Evolutionary conservation across 129 eudicot species (phyloP), one percentile per base, ranked within the genome.

Genomic region (Tanacetum coccineum): DNA sequence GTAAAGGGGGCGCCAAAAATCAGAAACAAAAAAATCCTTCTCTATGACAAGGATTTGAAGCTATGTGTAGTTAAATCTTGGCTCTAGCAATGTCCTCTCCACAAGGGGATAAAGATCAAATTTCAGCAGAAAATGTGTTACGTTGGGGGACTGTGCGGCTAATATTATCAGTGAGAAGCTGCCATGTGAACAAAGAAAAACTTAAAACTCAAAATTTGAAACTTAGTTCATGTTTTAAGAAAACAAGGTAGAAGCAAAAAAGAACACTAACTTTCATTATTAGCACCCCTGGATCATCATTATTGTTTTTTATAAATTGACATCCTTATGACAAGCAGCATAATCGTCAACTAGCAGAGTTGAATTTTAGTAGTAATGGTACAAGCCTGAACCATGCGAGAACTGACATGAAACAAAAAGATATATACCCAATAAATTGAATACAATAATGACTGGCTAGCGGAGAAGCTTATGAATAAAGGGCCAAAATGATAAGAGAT

Each of bases 351-450:
- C 66, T 71, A 25, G 87, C 89, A 26, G 95, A 78, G 67, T 80
- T 84, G n/a, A 87, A 80, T 72, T 89, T 86, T 21, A 93, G 64
- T 22, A 93, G 85, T 81, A 93, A 80, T 17, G 83, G 96, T 56
- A 84, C 88, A 51, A 93, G 95, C 70, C 99, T 96, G n/a, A 73
- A 80, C 88, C 89, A 89, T 89, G 56, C 96, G 87, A 74, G 86
- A 82, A 78, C 99, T 93, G 87, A 47, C 54, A 67, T 42, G 52
- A 62, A 78, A 65, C 59, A 39, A 69, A 19, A 13, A 39, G 66
- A 53, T 7, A 13, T 12, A 51, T 55, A 30, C 17, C 17, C 15
- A 55, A 65, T 26, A 54, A 51, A 49, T 54, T 12, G 13, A 8
- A 12, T 14, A 69, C 14, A 59, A 67, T 30, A 10, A 40, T 30